These are phyloP conservation scores for Podila horticola DNA, from an alignment of 192 early-diverging fungal species.

Conservation along the genomic window DNA sequence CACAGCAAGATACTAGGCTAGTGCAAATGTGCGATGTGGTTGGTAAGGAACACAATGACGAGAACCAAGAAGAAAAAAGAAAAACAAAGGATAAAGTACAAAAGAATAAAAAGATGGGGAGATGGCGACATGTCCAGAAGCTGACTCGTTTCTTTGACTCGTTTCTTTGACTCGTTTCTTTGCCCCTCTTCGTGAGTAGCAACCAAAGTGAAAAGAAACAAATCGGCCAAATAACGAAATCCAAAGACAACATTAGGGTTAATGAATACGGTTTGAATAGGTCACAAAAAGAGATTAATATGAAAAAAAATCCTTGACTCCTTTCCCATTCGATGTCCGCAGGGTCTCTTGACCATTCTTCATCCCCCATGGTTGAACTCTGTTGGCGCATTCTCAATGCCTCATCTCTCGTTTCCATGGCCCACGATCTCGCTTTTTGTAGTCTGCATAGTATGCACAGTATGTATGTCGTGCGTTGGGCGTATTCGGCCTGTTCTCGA, in stretches of 20 bases:
- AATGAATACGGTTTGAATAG: neutral
- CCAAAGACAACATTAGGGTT: neutral
- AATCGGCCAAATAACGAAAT: neutral
- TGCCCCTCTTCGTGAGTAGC: neutral
- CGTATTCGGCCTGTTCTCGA: no score
- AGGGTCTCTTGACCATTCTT: neutral
- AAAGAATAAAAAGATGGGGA: neutral
- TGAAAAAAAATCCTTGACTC: slow-evolving; percentile 4
- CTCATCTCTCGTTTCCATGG: no score
- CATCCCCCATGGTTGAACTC: neutral
- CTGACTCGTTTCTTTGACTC: neutral
- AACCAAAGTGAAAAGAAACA: neutral
- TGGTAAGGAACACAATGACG: neutral
- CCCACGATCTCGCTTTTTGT: no score
- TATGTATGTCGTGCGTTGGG: no score
- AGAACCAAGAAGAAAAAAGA: neutral
- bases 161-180: neutral
- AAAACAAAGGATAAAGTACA: neutral
- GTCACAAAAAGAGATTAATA: neutral
- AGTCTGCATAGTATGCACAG: no score
- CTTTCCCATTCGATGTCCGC: slow-evolving; percentile 5
- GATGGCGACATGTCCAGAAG: neutral
- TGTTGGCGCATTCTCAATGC: neutral
- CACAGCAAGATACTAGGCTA: no score
- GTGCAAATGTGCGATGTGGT: neutral